Conservation (phyloP, 2,329 filamentous ascomycete species). For the Neobulgaria alba region DNA sequence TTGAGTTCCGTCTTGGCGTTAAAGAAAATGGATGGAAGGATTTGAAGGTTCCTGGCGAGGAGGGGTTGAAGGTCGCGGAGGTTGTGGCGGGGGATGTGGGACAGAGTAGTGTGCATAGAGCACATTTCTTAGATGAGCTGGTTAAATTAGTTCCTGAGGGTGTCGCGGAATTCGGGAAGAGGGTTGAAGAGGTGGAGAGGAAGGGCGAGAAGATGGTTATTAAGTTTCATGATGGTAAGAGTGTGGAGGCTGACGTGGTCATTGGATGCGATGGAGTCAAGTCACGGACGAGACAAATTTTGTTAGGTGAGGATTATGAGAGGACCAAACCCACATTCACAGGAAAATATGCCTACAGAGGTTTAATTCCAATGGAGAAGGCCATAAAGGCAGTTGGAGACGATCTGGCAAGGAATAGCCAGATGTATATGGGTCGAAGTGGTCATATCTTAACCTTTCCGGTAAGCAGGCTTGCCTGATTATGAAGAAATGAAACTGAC, state of each 20-base stretch:
- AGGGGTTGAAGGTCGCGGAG: constrained; percentile 12
- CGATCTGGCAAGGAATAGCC: constrained; percentile 38
- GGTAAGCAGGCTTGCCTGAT: fast-evolving
- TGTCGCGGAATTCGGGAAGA: constrained; percentile 29
- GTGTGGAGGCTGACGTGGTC: constrained; percentile 37
- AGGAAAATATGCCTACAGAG: constrained; percentile 53
- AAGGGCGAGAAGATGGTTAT: constrained; percentile 24
- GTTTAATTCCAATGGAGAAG: constrained; percentile 49
- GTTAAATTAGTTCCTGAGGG: constrained; percentile 33
- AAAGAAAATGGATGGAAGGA: constrained; percentile 18
- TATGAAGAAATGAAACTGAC: background rate
- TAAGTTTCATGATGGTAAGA: constrained; percentile 37
- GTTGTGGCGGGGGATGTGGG: constrained; percentile 18
- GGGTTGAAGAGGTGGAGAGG: constrained; percentile 27
- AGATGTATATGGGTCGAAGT: constrained; percentile 40
- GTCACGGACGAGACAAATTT: constrained; percentile 41
- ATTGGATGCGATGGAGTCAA: constrained; percentile 59
- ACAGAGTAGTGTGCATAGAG: constrained; percentile 24
- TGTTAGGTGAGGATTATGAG: constrained; percentile 37
- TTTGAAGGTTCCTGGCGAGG: constrained; percentile 12
- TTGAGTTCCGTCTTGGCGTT: constrained; percentile 24
- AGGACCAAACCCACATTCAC: constrained; percentile 35
- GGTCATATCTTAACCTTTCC: constrained; percentile 55
- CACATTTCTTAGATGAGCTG: constrained; percentile 26
- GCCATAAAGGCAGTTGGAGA: constrained; percentile 41